Conservation (phyloP, 805 yeast genomes). For the Ogataea angusta region DNA sequence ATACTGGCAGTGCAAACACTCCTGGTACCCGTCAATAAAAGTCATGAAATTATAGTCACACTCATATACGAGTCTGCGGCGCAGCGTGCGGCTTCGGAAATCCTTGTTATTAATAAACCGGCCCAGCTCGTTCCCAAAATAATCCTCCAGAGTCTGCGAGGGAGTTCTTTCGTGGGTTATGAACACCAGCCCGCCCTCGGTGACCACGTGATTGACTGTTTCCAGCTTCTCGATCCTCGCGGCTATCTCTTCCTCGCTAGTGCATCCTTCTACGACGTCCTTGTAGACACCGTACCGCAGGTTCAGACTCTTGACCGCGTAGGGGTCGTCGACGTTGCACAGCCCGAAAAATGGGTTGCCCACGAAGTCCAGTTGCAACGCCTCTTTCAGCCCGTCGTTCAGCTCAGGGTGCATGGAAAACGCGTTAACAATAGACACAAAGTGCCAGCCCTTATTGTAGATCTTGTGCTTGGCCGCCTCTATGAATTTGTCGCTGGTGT, state of each 20-base stretch:
- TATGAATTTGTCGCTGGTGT: slow-evolving; percentile 27
- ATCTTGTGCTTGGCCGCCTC: slow-evolving; percentile 21
- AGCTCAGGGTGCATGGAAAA: slow-evolving; percentile 16
- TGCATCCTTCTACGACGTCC: slow-evolving; percentile 16
- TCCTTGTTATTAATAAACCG: slow-evolving; percentile 20
- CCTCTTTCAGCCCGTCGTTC: slow-evolving; percentile 19
- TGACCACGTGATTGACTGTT: slow-evolving; percentile 23
- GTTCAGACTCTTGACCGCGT: slow-evolving; percentile 13
- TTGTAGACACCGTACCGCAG: slow-evolving; percentile 27
- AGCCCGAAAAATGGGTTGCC: slow-evolving; percentile 29
- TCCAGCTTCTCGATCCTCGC: slow-evolving; percentile 14
- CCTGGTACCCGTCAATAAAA: slow-evolving; percentile 30
- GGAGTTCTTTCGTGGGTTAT: slow-evolving; percentile 25
- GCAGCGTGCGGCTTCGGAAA: slow-evolving; percentile 19
- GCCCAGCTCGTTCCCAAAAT: slow-evolving; percentile 21
- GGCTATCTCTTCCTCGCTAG: slow-evolving; percentile 10
- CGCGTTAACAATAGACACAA: slow-evolving; percentile 20
- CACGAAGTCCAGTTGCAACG: slow-evolving; percentile 25
- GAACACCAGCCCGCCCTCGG: slow-evolving; percentile 28
- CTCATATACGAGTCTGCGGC: slow-evolving; percentile 25
- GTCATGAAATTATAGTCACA: slow-evolving; percentile 26
- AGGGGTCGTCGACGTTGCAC: slow-evolving; percentile 24
- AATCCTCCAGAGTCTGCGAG: slow-evolving; percentile 15
- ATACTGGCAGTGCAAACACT: slow-evolving; percentile 29
- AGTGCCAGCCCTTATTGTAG: slow-evolving; percentile 31